Evolutionary conservation across 768 basidiomycete species (phyloP).

Genomic region (Pleurotus cornucopiae): DNA sequence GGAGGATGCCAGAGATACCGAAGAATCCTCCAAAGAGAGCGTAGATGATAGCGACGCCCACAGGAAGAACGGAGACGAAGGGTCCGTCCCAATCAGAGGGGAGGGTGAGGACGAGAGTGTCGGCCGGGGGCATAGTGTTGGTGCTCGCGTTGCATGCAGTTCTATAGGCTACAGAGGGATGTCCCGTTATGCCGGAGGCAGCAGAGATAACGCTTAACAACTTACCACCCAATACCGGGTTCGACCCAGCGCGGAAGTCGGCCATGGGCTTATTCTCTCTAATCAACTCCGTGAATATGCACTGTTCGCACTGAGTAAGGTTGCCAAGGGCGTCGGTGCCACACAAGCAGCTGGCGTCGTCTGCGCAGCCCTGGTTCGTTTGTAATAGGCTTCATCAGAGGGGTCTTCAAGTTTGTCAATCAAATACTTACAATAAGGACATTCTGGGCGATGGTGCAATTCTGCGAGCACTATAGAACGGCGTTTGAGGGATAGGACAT

Average conservation of each 20-base stretch:
- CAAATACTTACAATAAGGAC: slow-evolving; percentile 1
- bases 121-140: slow-evolving; percentile 34
- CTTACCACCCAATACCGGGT: slow-evolving; percentile 52
- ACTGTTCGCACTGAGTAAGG: slow-evolving; percentile 58
- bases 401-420: slow-evolving; percentile 17
- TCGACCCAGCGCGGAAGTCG: slow-evolving; percentile 57
- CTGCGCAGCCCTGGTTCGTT: slow-evolving; percentile 28
- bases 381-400: slow-evolving; percentile 26
- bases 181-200: slow-evolving; percentile 9
- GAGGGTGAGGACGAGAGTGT: slow-evolving; percentile 36
- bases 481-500: too few species aligned
- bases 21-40: slow-evolving; percentile 42
- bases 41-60: slow-evolving; percentile 37
- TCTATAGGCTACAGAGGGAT: slow-evolving; percentile 43
- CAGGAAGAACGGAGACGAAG: slow-evolving; percentile 39
- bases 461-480: not conserved
- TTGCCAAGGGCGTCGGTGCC: slow-evolving; percentile 29
- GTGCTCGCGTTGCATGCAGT: slow-evolving; percentile 34
- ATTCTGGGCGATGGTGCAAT: slow-evolving; percentile 2
- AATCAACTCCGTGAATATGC: slow-evolving; percentile 59
- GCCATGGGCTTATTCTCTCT: slow-evolving; percentile 39
- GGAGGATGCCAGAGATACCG: slow-evolving; percentile 40
- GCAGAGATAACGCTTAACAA: not conserved
- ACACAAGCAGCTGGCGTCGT: slow-evolving; percentile 56
- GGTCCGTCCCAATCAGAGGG: slow-evolving; percentile 59